phyloP scores from a whole-genome alignment of 2,329 filamentous ascomycete species.

The Paracorniculantispora psalliotae region DNA sequence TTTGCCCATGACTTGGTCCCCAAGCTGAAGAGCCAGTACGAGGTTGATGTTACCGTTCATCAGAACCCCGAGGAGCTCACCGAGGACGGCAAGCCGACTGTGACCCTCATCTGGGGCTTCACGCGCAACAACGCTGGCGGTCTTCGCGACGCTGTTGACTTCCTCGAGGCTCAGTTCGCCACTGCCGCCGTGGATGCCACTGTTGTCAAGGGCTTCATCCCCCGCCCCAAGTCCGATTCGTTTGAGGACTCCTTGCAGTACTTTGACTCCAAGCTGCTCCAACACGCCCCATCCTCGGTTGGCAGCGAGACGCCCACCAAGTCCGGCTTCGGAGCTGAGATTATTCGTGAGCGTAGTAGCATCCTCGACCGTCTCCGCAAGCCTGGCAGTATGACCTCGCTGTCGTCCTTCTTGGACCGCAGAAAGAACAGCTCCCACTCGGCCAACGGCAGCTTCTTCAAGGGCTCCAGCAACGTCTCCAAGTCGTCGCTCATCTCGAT shows the following conservation, averaged over 20 bases:
- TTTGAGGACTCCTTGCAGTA: constrained; percentile 96
- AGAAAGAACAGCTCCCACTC: constrained; percentile 91
- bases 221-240: constrained; percentile 96
- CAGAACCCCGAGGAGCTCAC: constrained; percentile 55
- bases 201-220: constrained; percentile 88
- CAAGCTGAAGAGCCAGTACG: constrained; percentile 86
- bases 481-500: constrained; percentile 95
- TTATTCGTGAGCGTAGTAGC: constrained; percentile 70
- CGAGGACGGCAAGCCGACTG: constrained; percentile 52
- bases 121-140: constrained; percentile 96
- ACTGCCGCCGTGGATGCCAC: constrained; percentile 83
- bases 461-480: constrained; percentile 83
- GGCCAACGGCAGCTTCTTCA: constrained; percentile 80
- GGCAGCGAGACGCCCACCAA: constrained; percentile 86
- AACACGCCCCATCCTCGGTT: constrained; percentile 78
- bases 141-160: constrained; percentile 92
- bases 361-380: constrained; percentile 93
- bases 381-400: constrained; percentile 88
- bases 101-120: constrained; percentile 71
- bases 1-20: constrained; percentile 75
- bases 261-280: constrained; percentile 94
- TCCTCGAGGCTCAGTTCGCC: constrained; percentile 79
- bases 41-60: constrained; percentile 77
- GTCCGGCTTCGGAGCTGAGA: constrained; percentile 74
- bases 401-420: constrained; percentile 91